Base-by-base conservation (phyloP, 106 monocot species). In the Gastrodia elata region DNA sequence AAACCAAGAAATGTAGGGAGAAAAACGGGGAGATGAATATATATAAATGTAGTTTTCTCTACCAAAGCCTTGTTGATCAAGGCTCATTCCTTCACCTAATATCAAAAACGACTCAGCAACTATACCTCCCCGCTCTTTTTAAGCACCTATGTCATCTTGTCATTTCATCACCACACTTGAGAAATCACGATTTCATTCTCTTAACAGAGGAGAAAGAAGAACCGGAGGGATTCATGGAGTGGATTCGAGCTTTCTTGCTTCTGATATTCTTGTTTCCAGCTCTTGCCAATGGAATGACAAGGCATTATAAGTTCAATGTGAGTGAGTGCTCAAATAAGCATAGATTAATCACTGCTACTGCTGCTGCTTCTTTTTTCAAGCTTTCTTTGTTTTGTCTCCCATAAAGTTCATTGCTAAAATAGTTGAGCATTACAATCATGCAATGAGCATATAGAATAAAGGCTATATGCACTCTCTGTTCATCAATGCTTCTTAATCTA, bases 251-350 rank as follows among this genome's bases (percentile, higher is more conserved):
- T 6, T 15, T 65, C 22, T 14, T 84, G 32, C 4, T 81, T 40
- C 32, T 70, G 37, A 25, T 52, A 6, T 74, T 59, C 75, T 42
- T 84, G 59, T 48, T 73, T 64, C 70, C 80, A 1, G 33, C 38
- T 37, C 39, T 78, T 11, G 74, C 75, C 5, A 75, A 85, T 25
- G 77, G 74, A 2, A 33, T 41, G 64, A 72, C 76, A 22, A 76
- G 83, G 41, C 82, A 85, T 25, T 88, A 85, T 80, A 83, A 83
- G 83, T 88, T 88, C 73, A 76, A 88, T 70, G 85, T 85, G 78
- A 85, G 85, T 85, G 78, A 85, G 85, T 65, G 61, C 14, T 61
- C 0, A 26, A 26, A 58, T 57, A 25, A 24, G 24, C n/a, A 56
- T 5, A 25, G 24, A 56, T 25, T n/a, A 44, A 44, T 44, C 11